phyloP scores from a whole-genome alignment of 1,139 yeast genomes.

The Wickerhamiella infanticola region DNA sequence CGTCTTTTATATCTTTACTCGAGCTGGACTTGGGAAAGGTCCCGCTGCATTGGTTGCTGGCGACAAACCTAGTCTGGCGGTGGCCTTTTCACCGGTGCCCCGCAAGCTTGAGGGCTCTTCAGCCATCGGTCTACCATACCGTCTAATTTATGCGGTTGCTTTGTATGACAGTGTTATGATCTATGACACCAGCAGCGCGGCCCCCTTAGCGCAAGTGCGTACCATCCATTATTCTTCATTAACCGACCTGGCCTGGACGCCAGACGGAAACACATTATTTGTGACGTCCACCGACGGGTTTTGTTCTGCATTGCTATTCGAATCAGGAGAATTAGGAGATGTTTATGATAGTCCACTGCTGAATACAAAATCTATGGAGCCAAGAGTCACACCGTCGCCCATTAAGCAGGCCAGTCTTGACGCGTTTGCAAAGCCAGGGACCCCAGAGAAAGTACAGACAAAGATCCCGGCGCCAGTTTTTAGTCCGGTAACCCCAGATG shows the following conservation, averaged over 20 bases:
- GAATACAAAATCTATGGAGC: too few relatives aligned
- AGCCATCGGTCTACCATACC: slow-evolving; percentile 38
- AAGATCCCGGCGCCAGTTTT: too few relatives aligned
- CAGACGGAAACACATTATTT: slow-evolving; percentile 55
- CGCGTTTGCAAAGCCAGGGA: too few relatives aligned
- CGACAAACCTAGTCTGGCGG: slow-evolving; percentile 71
- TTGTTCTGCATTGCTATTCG: slow-evolving; percentile 52
- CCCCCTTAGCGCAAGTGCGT: slow-evolving; percentile 59
- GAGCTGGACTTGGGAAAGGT: slow-evolving; percentile 49
- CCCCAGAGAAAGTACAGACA: too few relatives aligned
- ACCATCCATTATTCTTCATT: slow-evolving; percentile 78
- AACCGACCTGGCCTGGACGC: slow-evolving; percentile 77
- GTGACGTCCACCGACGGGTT: slow-evolving; percentile 92
- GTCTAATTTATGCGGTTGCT: slow-evolving; percentile 83
- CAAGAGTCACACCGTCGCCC: too few relatives aligned
- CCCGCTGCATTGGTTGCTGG: slow-evolving; percentile 73
- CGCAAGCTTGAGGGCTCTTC: slow-evolving; percentile 18
- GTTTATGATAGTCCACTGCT: slow-evolving; percentile 8
- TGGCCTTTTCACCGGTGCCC: slow-evolving; percentile 55
- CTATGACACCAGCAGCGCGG: slow-evolving; percentile 56
- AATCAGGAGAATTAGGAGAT: slow-evolving; percentile 39
- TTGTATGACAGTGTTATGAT: slow-evolving; percentile 76
- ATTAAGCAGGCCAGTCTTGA: too few relatives aligned
- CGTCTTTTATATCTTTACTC: slow-evolving; percentile 62
- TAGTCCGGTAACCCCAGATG: background rate